Conservation (phyloP, 169 alveolate genomes). For the Eimeria sp. region DNA sequence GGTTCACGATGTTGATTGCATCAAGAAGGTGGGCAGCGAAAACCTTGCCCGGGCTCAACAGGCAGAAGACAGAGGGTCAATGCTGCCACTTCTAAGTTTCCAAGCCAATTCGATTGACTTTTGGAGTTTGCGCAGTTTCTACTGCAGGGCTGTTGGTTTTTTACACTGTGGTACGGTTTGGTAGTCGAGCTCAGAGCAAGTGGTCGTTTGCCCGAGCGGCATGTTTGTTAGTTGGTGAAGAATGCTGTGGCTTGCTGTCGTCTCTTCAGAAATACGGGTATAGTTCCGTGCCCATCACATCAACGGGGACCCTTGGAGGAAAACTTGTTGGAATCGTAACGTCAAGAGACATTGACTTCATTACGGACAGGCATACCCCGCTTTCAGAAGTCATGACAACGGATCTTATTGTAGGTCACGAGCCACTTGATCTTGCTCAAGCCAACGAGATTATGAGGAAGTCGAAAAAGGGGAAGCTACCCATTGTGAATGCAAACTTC, state of each 20-base stretch:
- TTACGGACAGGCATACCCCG: constrained; percentile 89
- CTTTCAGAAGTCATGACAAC: constrained; percentile 92
- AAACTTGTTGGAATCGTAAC: constrained; percentile 94
- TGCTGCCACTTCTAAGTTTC: neutral
- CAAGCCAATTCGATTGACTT: neutral
- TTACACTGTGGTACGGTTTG: neutral
- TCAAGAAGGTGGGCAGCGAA: constrained; percentile 80
- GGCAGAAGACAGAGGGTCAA: neutral
- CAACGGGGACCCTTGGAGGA: constrained; percentile 92
- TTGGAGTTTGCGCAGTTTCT: neutral
- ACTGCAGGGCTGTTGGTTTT: neutral
- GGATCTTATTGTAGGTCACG: constrained; percentile 90
- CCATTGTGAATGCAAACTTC: constrained; percentile 92
- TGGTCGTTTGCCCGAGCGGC: neutral
- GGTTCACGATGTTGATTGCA: constrained; percentile 89
- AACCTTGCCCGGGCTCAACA: neutral
- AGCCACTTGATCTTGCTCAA: constrained; percentile 91
- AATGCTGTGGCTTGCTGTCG: neutral
- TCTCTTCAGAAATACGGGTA: constrained; percentile 79
- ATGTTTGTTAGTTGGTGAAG: neutral
- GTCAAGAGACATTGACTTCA: constrained; percentile 93
- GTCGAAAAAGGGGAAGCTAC: constrained; percentile 93
- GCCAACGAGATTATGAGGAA: constrained; percentile 91
- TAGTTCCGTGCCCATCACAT: constrained; percentile 94
- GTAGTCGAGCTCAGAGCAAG: neutral